phyloP scores from a whole-genome alignment of 1,284 basidiomycete species.

The Phaffia rhodozyma region DNA sequence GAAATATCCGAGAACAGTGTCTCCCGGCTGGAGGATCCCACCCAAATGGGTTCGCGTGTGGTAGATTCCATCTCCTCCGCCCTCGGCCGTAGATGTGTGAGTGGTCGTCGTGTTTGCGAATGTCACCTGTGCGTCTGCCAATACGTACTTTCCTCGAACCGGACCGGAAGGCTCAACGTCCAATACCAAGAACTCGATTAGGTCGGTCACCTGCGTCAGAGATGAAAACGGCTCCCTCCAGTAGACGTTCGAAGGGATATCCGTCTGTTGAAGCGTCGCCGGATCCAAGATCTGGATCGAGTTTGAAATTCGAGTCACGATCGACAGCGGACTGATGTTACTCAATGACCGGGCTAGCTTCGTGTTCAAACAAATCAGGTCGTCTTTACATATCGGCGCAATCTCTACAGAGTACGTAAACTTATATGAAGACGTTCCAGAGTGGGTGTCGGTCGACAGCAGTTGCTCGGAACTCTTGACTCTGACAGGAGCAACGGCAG shows the following conservation, averaged over 20 bases:
- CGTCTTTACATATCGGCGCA: constrained; percentile 92
- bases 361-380: constrained; percentile 77
- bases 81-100: constrained; percentile 31
- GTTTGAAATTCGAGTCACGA: constrained; percentile 86
- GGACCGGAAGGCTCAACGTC: constrained; percentile 77
- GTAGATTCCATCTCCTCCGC: constrained; percentile 60
- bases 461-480: constrained; percentile 88
- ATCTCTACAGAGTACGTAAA: constrained; percentile 98
- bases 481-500: constrained; percentile 73
- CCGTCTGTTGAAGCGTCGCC: constrained; percentile 67
- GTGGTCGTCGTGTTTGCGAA: constrained; percentile 62
- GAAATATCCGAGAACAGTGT: constrained; percentile 83
- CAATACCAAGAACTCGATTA: constrained; percentile 88
- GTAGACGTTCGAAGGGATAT: constrained; percentile 69
- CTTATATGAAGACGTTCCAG: constrained; percentile 88
- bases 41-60: constrained; percentile 96
- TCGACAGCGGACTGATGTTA: constrained; percentile 74
- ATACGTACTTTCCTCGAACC: constrained; percentile 59
- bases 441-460: constrained; percentile 83
- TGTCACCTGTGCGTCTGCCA: constrained; percentile 91
- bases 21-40: constrained; percentile 86
- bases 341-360: constrained; percentile 69
- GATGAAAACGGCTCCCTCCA: constrained; percentile 83
- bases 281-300: constrained; percentile 86
- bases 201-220: constrained; percentile 67